Base-by-base conservation (phyloP, 2,329 filamentous ascomycete genomes). In the Penicillium freii region DNA sequence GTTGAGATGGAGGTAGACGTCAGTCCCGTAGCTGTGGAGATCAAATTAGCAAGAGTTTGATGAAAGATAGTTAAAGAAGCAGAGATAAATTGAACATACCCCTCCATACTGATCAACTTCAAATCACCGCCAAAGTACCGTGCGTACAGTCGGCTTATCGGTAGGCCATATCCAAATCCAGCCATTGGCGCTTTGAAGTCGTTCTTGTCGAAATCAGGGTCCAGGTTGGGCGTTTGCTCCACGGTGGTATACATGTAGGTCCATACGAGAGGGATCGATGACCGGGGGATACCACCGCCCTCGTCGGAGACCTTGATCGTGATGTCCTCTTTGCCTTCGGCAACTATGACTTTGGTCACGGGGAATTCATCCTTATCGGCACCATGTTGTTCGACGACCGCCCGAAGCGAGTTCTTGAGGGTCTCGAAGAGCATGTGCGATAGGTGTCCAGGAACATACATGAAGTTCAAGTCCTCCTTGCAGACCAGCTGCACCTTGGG, bases 241-340 rank as follows among this genome's bases (percentile, higher is more conserved):
- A 99, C 94, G 2, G 94, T 99, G 36, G 94, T 99, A 75, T 99
- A 99, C 94, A 97, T 99, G 75, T 99, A 99, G 13, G 94, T 99
- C 94, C 94, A 99, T n/a, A 97, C 94, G 15, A 99, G 83, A 5
- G 94, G 94, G 62, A 99, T 97, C 51, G 91, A 86, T 68, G 90
- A 95, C 69, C 94, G 82, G 0, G 94, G 92, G 52, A 99, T 97
- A 61, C 94, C 94, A 62, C 94, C 94, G 58, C 94, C 94, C 77
- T 99, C 94, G 73, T 99, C 94, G 5, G 89, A 91, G 67, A 99
- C 89, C 78, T 99, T 99, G 80, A 99, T 97, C 5, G 94, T 99
- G 69, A 99, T 99, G 71, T 99, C 94, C 77, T 99, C 94, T 73
- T 94, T 93, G 57, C 94, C 94, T 77, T 99, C 93, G 33, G 94